Evolutionary conservation across 2,329 filamentous ascomycete genomes (phyloP), one percentile per base, ranked within the genome.

Genomic region (Fusarium sp.): DNA sequence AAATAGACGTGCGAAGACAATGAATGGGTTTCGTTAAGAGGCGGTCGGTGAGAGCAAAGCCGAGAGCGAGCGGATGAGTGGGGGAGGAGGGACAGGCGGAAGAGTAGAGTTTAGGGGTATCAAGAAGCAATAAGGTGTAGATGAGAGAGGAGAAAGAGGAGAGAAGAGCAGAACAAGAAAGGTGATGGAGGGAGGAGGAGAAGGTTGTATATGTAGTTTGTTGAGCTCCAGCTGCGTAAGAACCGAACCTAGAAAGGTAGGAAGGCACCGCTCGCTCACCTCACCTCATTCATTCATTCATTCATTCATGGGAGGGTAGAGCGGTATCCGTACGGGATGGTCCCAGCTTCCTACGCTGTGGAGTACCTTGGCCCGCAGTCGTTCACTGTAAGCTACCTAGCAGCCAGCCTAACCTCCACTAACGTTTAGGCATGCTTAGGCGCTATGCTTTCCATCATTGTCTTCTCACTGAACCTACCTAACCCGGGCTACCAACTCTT

Each of bases 71-170:
- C 62, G 72, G 65, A 65, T 60, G 56, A 54, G 47, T 58, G 63
- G 58, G 43, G 57, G 42, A 25, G 45, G 58, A 45, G 40, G 51
- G 58, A 59, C 49, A 67, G 64, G 59, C 63, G 63, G 60, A 57
- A 64, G 51, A 62, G 63, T 51, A 55, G 47, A 46, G 51, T 63
- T 55, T 54, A 54, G 72, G 73, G 74, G 74, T 76, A 76, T 76
- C 74, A 76, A 72, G 71, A 75, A 73, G 71, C 72, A 74, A 73
- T 59, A 68, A 69, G 53, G 61, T 74, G 64, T 64, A 69, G 61
- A 66, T 74, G 67, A 62, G 58, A 66, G 67, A 63, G 55, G 58
- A 69, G 62, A 66, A 58, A 70, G 71, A 69, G 70, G 63, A 64
- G 72, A 72, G 71, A 63, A 64, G 66, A 67, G 53, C 66, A 69